These are phyloP conservation scores for Fonsecaea pedrosoi DNA, from an alignment of 2,329 filamentous ascomycete genomes.

Conservation along the genomic window DNA sequence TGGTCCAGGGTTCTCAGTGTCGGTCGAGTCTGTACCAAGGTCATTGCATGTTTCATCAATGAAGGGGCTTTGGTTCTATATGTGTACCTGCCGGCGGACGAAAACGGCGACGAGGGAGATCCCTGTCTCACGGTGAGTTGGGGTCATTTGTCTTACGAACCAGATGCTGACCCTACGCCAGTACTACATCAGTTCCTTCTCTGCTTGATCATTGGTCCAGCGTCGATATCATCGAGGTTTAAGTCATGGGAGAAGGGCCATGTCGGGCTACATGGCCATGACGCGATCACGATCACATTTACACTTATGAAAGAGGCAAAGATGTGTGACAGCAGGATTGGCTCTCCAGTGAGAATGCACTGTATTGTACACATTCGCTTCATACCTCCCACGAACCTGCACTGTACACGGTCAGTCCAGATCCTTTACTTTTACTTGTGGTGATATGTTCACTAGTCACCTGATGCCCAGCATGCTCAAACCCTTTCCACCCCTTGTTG, in stretches of 20 bases:
- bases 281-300: not conserved
- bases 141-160: not conserved
- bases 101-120: constrained; percentile 49
- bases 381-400: not conserved
- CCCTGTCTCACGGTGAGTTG: constrained; percentile 54
- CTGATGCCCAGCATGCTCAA: not conserved
- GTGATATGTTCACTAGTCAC: not conserved
- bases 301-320: not conserved
- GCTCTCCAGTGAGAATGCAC: not conserved
- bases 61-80: constrained; percentile 55
- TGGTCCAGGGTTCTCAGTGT: constrained; percentile 96
- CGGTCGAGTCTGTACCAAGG: constrained; percentile 82
- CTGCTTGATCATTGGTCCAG: constrained; percentile 7
- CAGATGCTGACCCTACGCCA: constrained; percentile 33
- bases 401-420: not conserved
- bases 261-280: not conserved
- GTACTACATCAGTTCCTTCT: constrained; percentile 56
- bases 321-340: not conserved
- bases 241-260: not conserved
- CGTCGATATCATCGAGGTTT: not conserved
- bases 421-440: not conserved
- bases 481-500: too few relatives aligned
- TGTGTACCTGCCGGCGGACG: constrained; percentile 52
- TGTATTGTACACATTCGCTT: not conserved
- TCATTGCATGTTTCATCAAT: constrained; percentile 77